A percentile compares a stretch with the other conserved stretches of the same genome.
phyloP scores from a whole-genome alignment of 306 rosid species.

The Hippophae rhamnoides region DNA sequence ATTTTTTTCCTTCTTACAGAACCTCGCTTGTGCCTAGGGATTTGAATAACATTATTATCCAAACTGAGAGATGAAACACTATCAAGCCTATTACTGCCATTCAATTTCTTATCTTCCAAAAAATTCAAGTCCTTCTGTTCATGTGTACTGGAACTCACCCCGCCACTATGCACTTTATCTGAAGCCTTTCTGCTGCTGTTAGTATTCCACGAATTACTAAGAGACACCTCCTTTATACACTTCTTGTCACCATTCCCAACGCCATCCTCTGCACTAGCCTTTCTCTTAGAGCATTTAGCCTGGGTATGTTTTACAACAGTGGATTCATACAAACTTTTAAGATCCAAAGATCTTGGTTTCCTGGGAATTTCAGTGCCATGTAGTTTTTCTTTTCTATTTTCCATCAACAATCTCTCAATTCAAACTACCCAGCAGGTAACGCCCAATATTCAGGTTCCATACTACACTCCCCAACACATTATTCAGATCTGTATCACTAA shows the following conservation, averaged over 20 bases:
- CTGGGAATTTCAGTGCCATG: conserved; percentile 53
- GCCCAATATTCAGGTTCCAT: conserved; percentile 66
- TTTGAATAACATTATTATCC: conserved; percentile 35
- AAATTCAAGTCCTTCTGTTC: conserved; percentile 35
- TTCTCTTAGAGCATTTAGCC: conserved; percentile 47
- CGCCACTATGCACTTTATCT: conserved; percentile 34
- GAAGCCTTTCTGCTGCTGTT: conserved; percentile 34
- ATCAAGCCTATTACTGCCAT: conserved; percentile 32
- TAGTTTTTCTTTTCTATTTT: conserved; percentile 49
- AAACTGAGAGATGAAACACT: conserved; percentile 37
- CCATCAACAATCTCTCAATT: conserved; percentile 61
- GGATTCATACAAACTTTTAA: conserved; percentile 64
- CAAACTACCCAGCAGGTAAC: conserved; percentile 35
- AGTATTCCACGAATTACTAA: conserved; percentile 69
- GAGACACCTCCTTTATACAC: conserved; percentile 54
- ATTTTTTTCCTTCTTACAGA: conserved; percentile 61
- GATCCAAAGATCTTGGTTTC: conserved; percentile 78
- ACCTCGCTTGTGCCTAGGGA: conserved; percentile 84
- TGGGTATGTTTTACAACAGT: conserved; percentile 27
- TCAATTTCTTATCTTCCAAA: conserved; percentile 32
- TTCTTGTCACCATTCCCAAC: conserved; percentile 40
- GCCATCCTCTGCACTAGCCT: conserved; percentile 25
- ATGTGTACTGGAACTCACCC: conserved; percentile 31
- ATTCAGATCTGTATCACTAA: conserved; percentile 63
- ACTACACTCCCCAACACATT: conserved; percentile 35